Evolutionary conservation across 148 eudicot species (phyloP), one percentile per base, ranked within the genome.

Genomic region (Limonium bicolor): DNA sequence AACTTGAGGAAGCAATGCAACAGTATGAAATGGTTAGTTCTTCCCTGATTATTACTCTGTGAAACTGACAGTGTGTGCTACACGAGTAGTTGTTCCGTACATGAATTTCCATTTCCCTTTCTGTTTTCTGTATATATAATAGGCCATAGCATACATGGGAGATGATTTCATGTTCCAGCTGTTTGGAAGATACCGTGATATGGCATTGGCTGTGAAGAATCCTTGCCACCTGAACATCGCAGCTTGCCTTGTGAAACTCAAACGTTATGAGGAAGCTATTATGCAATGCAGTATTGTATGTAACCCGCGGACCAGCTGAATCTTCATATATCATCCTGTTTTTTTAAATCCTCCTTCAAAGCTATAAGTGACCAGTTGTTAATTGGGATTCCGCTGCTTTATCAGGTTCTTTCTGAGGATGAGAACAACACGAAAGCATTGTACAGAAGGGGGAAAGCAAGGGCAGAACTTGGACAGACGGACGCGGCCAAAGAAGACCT

Each of bases 141-240:
- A 90, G 99, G 99, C 99, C 36, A 74, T 80, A 68, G 99, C 99
- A 66, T 90, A 90, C 54, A 74, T 90, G 95, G 93, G 93, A 56
- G 99, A 90, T 62, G 99, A 90, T 48, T 90, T 90, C 69, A 80
- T 90, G 95, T 90, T 90, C 70, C 99, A 85, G 67, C 68, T 90
- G 60, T 84, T 77, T 28, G 99, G 95, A 5, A 90, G 78, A 70
- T 90, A 74, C 54, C 82, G 76, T 37, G 99, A 90, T 62, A 90
- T 84, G 95, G 99, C 99, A 57, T 58, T 84, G 74, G 99, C 93
- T 13, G 99, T 90, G 11, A 81, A 90, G 71, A 90, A 78, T 58
- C 95, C 95, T 20, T 90, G 95, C 56, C 99, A 90, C 64, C 94
- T 90, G 18, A 90, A 90, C 72, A 78, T 76, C 57, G 95, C 99